phyloP scores from a whole-genome alignment of 495 filamentous ascomycete species.

The Penicillium antarcticum region DNA sequence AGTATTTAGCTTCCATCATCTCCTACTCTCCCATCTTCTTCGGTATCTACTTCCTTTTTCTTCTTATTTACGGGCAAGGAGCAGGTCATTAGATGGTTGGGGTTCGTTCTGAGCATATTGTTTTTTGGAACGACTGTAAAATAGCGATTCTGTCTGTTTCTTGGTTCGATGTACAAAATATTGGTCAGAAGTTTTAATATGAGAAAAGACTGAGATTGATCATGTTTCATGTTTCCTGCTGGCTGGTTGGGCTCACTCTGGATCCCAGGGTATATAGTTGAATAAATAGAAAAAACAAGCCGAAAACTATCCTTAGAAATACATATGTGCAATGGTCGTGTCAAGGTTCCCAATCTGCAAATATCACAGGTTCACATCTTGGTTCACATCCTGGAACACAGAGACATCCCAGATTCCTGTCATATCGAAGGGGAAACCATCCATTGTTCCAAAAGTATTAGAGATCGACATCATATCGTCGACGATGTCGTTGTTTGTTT shows the following conservation, averaged over 20 bases:
- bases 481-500: conserved; percentile 49
- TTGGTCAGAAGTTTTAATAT: conserved; percentile 28
- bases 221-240: conserved; percentile 1
- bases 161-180: conserved; percentile 40
- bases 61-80: conserved; percentile 22
- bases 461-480: conserved; percentile 53
- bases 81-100: conserved; percentile 27
- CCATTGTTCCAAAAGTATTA: conserved; percentile 48
- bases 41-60: neutral
- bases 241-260: conserved; percentile 1
- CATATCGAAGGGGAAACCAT: conserved; percentile 51
- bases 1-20: neutral
- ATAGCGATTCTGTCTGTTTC: conserved; percentile 35
- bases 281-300: neutral
- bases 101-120: conserved; percentile 22
- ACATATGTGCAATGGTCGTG: neutral
- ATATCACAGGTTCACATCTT: conserved; percentile 42
- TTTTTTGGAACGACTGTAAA: conserved; percentile 38
- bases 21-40: neutral
- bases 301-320: neutral
- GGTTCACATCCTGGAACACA: conserved; percentile 47
- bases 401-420: conserved; percentile 51
- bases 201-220: conserved; percentile 21
- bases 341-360: neutral
- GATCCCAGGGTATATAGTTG: conserved; percentile 24